Conservation (phyloP, 2,329 filamentous ascomycete genomes). For the Microcyclosporella mali region DNA sequence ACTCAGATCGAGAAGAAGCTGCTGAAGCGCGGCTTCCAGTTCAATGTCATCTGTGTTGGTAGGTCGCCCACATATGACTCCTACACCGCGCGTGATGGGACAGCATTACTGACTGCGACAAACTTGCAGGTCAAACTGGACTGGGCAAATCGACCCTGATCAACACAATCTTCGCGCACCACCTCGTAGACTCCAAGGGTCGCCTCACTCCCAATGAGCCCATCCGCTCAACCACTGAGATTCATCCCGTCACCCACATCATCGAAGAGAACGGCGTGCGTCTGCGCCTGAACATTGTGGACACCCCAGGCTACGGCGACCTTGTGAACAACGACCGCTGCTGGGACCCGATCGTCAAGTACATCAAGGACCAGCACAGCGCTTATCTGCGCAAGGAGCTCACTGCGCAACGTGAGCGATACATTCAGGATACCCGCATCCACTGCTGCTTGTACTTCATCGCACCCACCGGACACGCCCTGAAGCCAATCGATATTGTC, state of each 20-base stretch:
- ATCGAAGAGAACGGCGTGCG: conserved; percentile 99
- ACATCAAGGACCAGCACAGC: conserved; percentile 99
- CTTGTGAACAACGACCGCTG: conserved; percentile 99
- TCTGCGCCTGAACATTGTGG: conserved; percentile 95
- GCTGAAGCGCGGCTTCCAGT: conserved; percentile 98
- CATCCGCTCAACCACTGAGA: conserved; percentile 93
- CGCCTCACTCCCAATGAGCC: conserved; percentile 87
- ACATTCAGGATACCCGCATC: conserved; percentile 98
- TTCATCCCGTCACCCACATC: conserved; percentile 94
- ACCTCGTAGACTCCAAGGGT: conserved; percentile 98
- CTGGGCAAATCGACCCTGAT: conserved; percentile 98
- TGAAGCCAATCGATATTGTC: conserved; percentile 99
- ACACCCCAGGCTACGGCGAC: conserved; percentile 96
- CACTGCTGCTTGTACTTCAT: conserved; percentile 99
- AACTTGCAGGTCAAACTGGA: conserved; percentile 80
- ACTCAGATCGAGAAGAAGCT: conserved; percentile 99
- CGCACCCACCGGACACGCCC: conserved; percentile 92
- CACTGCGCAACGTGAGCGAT: conserved; percentile 95
- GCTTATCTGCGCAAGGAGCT: conserved; percentile 99
- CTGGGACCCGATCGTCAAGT: conserved; percentile 99
- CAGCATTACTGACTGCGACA: conserved; percentile 4
- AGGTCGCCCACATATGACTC: conserved; percentile 41
- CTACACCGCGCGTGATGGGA: neutral
- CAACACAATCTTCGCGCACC: conserved; percentile 99
- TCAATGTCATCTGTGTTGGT: conserved; percentile 99